Base-by-base conservation (phyloP, 441 rosid genomes). In the Populus tomentosa region DNA sequence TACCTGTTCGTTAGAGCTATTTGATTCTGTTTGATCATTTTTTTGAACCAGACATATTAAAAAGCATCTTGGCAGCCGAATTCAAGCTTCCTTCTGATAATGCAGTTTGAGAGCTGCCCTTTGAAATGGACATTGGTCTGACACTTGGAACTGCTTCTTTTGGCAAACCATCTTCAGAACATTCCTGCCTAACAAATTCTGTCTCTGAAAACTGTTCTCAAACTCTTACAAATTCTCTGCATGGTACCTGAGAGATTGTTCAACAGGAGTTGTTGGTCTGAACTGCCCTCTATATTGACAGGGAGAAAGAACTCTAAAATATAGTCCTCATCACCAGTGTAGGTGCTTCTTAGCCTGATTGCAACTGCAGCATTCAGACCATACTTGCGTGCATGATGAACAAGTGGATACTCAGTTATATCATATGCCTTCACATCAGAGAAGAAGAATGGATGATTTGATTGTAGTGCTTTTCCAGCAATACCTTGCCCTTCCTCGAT, bases 341-440 rank as follows among this genome's bases (percentile, higher is more conserved):
- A 80, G 11, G 92, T 93, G 72, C 98, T 95, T 83, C 95, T 87
- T 42, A 95, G 87, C 87, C 90, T 89, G 79, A 90, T 90, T 30
- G 98, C 97, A 81, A 95, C 99, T 2, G 93, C 99, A 78, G 99
- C 97, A 85, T 87, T 91, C 73, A 95, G 85, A 33, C 94, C 89
- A 81, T 86, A 90, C 83, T 90, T 91, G 72, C 98, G 92, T 64
- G 97, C 97, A 72, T 94, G 97, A 53, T 94, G 98, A 56, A 95
- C 98, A 63, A 94, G 92, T 33, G 99, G 97, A 82, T 91, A 94
- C 71, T 89, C 91, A 11, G 73, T 71, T 79, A 95, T 89, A 80
- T 92, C 82, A 78, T 89, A 90, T 32, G 88, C 76, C 86, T 94
- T 94, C 53, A 95, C 94, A 80, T 95, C 92, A 14, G 93, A 77